phyloP scores from a whole-genome alignment of 2,329 filamentous ascomycete genomes.

The Ophiobolus disseminans region DNA sequence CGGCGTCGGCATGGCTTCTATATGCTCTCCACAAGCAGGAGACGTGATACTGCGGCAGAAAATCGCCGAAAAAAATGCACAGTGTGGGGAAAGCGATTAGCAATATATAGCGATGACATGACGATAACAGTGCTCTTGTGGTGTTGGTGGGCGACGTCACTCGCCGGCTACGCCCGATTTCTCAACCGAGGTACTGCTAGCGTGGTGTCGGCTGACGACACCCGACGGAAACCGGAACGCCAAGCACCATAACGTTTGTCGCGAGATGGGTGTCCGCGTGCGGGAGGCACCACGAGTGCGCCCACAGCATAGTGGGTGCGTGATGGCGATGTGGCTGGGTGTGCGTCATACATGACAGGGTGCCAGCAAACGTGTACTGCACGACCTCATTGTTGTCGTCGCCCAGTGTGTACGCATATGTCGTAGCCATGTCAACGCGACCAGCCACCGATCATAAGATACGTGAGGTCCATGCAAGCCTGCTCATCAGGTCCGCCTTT shows the following conservation, averaged over 20 bases:
- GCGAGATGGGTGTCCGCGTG: background rate
- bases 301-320: too few relatives aligned
- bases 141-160: conserved; percentile 65
- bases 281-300: too few relatives aligned
- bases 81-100: conserved; percentile 24
- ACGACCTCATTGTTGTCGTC: too few relatives aligned
- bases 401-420: too few relatives aligned
- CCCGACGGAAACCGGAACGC: conserved; percentile 13
- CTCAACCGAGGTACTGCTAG: conserved; percentile 25
- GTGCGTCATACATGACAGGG: too few relatives aligned
- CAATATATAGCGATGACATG: conserved; percentile 46
- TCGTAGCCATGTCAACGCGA: too few relatives aligned
- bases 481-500: too few relatives aligned
- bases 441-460: too few relatives aligned
- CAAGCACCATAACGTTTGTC: conserved; percentile 12
- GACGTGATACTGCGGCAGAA: conserved; percentile 8
- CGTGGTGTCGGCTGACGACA: conserved; percentile 12
- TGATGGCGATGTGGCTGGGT: too few relatives aligned
- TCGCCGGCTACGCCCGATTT: conserved; percentile 61
- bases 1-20: conserved; percentile 44
- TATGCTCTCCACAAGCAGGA: background rate
- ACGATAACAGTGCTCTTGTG: conserved; percentile 80
- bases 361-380: too few relatives aligned
- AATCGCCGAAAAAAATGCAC: conserved; percentile 13
- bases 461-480: too few relatives aligned